These are phyloP conservation scores for Ascosphaera apis DNA, from an alignment of 2,329 filamentous ascomycete genomes.

Conservation along the genomic window DNA sequence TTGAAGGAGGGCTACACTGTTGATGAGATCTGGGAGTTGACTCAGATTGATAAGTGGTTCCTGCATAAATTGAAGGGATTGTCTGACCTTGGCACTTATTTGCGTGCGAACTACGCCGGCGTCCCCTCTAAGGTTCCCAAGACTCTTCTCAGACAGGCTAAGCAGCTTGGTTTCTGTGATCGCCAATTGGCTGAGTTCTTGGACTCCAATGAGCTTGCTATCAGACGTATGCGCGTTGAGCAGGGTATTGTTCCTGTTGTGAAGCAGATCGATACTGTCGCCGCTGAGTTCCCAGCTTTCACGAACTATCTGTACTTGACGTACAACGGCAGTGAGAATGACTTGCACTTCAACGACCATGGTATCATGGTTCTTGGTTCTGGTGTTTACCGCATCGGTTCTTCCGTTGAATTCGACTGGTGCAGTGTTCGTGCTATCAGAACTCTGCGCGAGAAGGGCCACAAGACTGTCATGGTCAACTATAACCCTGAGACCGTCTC, in stretches of 20 bases:
- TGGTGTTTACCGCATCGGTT: slow-evolving; percentile 90
- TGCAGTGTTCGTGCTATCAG: slow-evolving; percentile 88
- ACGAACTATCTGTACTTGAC: slow-evolving; percentile 96
- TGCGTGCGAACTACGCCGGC: slow-evolving; percentile 42
- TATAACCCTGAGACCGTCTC: slow-evolving; percentile 76
- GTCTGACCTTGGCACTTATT: slow-evolving; percentile 64
- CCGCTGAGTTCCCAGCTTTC: slow-evolving; percentile 79
- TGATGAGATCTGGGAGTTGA: slow-evolving; percentile 95
- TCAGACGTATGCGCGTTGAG: slow-evolving; percentile 66
- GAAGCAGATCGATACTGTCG: slow-evolving; percentile 97
- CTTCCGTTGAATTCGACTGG: slow-evolving; percentile 98
- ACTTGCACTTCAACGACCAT: slow-evolving; percentile 65
- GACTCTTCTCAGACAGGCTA: slow-evolving; percentile 55
- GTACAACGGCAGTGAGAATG: slow-evolving; percentile 75
- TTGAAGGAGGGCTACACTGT: slow-evolving; percentile 89
- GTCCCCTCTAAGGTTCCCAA: slow-evolving; percentile 31
- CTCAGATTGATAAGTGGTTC: slow-evolving; percentile 99
- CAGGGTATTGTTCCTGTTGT: slow-evolving; percentile 69
- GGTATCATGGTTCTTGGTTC: slow-evolving; percentile 93
- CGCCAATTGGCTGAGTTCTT: slow-evolving; percentile 83
- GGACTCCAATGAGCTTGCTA: slow-evolving; percentile 80
- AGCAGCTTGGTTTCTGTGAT: slow-evolving; percentile 86
- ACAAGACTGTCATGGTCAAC: slow-evolving; percentile 94
- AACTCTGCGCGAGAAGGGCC: slow-evolving; percentile 58
- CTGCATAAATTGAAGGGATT: slow-evolving; percentile 74